A percentile compares a stretch with the other conserved stretches of the same genome.
phyloP scores from a whole-genome alignment of 768 basidiomycete species.

The Phaeotremella skinneri region DNA sequence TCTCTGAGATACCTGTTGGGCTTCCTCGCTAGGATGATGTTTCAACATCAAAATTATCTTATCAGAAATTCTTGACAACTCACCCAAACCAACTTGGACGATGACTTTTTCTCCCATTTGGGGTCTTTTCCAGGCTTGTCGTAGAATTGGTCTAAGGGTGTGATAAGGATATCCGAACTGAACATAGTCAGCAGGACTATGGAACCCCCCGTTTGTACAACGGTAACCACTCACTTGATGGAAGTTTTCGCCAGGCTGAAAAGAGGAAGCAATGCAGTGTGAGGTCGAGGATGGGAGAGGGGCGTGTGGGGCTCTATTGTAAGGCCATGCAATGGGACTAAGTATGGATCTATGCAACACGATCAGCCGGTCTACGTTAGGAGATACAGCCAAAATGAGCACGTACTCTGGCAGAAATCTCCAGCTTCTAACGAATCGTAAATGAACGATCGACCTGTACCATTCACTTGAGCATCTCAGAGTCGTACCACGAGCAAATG shows the following conservation, averaged over 20 bases:
- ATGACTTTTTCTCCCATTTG: constrained; percentile 43
- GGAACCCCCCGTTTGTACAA: not conserved
- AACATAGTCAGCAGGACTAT: not conserved
- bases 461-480: not conserved
- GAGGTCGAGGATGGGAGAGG: constrained; percentile 47
- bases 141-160: constrained; percentile 49
- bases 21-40: constrained; percentile 36
- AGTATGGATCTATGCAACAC: constrained; percentile 41
- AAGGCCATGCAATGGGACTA: constrained; percentile 47
- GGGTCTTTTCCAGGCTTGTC: constrained; percentile 41
- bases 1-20: constrained; percentile 50
- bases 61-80: not conserved
- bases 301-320: constrained; percentile 47
- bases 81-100: constrained; percentile 46
- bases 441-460: constrained; percentile 37
- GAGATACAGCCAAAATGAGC: not conserved
- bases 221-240: constrained; percentile 39
- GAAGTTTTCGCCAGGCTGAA: constrained; percentile 52
- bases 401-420: constrained; percentile 49
- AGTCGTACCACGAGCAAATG: not conserved
- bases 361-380: not conserved
- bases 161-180: constrained; percentile 51
- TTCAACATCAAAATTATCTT: not conserved
- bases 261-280: constrained; percentile 47
- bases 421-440: constrained; percentile 47